phyloP scores from a whole-genome alignment of 768 basidiomycete species.

The Panaeolus cyanescens region DNA sequence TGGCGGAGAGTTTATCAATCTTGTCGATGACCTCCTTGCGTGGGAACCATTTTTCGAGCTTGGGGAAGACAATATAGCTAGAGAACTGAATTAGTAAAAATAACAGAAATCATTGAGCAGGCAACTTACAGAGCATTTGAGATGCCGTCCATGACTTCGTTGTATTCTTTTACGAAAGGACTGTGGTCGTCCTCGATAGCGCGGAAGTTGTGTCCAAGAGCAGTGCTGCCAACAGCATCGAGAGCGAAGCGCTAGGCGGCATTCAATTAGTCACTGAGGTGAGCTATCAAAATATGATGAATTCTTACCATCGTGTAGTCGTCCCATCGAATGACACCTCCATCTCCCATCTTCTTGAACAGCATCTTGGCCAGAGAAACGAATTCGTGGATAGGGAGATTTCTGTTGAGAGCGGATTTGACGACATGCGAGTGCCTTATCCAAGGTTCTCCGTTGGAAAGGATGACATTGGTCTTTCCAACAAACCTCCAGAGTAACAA shows the following conservation, averaged over 20 bases:
- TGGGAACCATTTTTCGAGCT: too few relatives aligned
- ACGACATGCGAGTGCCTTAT: constrained; percentile 36
- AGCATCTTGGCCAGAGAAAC: constrained; percentile 35
- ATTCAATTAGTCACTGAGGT: not conserved
- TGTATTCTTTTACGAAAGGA: constrained; percentile 38
- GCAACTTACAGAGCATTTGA: too few relatives aligned
- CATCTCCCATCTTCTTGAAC: constrained; percentile 29
- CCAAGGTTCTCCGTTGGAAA: constrained; percentile 40
- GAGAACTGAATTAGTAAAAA: constrained; percentile 33
- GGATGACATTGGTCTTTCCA: constrained; percentile 34
- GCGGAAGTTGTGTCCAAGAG: too few relatives aligned
- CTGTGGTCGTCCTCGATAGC: too few relatives aligned
- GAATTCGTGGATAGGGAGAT: constrained; percentile 36
- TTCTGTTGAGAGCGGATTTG: constrained; percentile 32
- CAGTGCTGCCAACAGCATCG: constrained; percentile 37
- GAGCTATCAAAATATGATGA: too few relatives aligned
- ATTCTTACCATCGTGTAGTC: constrained; percentile 24
- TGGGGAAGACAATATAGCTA: constrained; percentile 25
- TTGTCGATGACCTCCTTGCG: constrained; percentile 25
- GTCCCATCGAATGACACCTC: constrained; percentile 27
- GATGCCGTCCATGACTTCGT: constrained; percentile 35
- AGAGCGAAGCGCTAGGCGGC: constrained; percentile 30
- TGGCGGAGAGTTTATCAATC: constrained; percentile 29
- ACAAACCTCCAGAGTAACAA: too few relatives aligned
- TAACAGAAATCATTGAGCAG: constrained; percentile 30